Conservation (phyloP, 495 filamentous ascomycete species). For the Penicillium pancosmium region DNA sequence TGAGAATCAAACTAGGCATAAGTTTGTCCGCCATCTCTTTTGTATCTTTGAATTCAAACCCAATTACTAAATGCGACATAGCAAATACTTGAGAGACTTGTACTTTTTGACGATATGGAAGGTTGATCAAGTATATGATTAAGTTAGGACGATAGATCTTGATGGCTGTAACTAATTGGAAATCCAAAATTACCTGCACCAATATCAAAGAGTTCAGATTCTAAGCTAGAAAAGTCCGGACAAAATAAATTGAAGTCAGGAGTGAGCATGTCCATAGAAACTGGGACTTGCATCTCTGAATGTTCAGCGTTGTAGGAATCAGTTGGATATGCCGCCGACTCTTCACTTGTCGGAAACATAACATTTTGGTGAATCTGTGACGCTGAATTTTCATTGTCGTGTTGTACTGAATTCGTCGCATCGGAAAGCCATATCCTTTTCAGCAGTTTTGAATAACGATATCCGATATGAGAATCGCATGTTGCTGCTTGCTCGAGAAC, state of each 20-base stretch:
- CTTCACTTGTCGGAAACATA: background rate
- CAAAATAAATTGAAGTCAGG: conserved; percentile 11
- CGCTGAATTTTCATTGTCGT: background rate
- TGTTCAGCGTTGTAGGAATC: background rate
- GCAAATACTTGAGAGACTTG: background rate
- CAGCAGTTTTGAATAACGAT: conserved; percentile 6
- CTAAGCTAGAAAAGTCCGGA: conserved; percentile 8
- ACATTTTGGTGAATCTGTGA: background rate
- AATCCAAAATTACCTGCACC: background rate
- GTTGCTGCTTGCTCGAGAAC: conserved; percentile 5
- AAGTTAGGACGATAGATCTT: background rate
- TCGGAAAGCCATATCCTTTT: conserved; percentile 3
- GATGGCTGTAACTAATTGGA: background rate
- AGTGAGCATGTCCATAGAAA: background rate
- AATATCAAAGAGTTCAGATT: conserved; percentile 6
- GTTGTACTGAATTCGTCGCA: background rate
- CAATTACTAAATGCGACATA: too few species aligned
- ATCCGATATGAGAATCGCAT: conserved; percentile 7
- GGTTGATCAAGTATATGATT: background rate
- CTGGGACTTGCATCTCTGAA: background rate
- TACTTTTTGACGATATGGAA: background rate
- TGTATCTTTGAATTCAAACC: background rate
- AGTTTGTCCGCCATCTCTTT: background rate
- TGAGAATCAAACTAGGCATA: background rate
- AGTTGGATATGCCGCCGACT: background rate